Evolutionary conservation across 148 eudicot genomes (phyloP), one percentile per base, ranked within the genome.

Genomic region (Fallopia convolvulus): DNA sequence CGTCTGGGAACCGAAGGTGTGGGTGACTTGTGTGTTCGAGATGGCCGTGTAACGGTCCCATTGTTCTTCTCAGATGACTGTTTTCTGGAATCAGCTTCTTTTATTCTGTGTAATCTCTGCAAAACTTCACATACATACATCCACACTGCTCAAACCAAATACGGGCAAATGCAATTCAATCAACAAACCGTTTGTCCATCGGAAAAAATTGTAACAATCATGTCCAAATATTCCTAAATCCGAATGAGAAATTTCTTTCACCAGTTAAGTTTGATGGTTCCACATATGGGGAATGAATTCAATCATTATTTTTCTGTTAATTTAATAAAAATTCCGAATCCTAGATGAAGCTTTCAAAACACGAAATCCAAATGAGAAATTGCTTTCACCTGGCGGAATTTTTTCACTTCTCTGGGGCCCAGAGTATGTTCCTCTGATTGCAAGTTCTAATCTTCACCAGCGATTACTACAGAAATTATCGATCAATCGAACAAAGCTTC

Each of bases 91-190:
- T 88, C 89, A 86, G 77, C 88, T 79, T 85, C 80, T 79, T 81
- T 79, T 50, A 76, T 80, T 78, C 84, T 89, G 65, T 73, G 85
- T 70, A 86, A 82, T 81, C 76, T 81, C 83, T 82, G 82, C 80
- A 84, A 49, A 75, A 84, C 85, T 81, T 92, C 91, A 88, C 75
- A 80, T 77, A 85, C 89, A 89, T 92, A 92, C 97, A 95, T 95
- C 85, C 89, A 91, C 80, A 87, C 79, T 8, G 78, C 73, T 81
- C 74, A 84, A 73, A 80, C 79, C 81, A 83, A 80, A 81, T 4
- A 52, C 6, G 6, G 21, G 18, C 20, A 52, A 15, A 0, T 15
- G 8, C 11, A 44, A 6, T 44, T 58, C 32, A n/a, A n/a, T 21
- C 65, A 21, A 58, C 65, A 58, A 58, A 58, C 4, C 56, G 56